These are phyloP conservation scores for Heimioporus sp. DNA, from an alignment of 768 basidiomycete genomes.

Conservation along the genomic window DNA sequence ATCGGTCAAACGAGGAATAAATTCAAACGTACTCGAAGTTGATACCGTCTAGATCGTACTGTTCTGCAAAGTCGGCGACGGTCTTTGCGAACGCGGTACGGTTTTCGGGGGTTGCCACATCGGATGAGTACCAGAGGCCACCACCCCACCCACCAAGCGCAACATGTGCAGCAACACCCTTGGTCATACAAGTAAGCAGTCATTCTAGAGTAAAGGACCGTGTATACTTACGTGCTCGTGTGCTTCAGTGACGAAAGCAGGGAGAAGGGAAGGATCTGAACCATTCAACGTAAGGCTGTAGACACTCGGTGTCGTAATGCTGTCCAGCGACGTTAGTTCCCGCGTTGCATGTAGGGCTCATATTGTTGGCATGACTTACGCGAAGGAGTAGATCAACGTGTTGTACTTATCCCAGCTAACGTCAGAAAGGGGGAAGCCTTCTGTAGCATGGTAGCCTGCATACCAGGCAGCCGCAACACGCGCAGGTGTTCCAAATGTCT, in stretches of 20 bases:
- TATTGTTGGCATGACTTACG: constrained; percentile 31
- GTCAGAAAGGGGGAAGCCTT: constrained; percentile 48
- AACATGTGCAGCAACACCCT: constrained; percentile 57
- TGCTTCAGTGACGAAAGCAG: constrained; percentile 52
- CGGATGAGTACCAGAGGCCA: constrained; percentile 57
- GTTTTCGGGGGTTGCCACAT: constrained; percentile 53
- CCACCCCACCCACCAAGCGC: constrained; percentile 76
- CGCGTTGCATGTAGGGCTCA: neutral
- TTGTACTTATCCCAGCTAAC: constrained; percentile 75
- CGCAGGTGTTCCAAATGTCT: neutral
- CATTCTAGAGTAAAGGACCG: neutral
- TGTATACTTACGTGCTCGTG: constrained; percentile 28
- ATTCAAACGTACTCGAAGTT: constrained; percentile 29
- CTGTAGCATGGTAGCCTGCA: constrained; percentile 59
- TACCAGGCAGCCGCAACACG: constrained; percentile 49
- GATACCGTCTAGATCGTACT: constrained; percentile 58
- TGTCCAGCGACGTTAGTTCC: constrained; percentile 5
- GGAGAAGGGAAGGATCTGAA: constrained; percentile 52
- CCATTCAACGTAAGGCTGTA: constrained; percentile 27
- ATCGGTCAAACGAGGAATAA: neutral
- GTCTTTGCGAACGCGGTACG: constrained; percentile 64
- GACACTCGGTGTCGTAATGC: constrained; percentile 32
- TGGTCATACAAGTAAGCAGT: neutral
- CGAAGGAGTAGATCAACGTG: constrained; percentile 66
- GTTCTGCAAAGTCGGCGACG: constrained; percentile 42